phyloP scores from a whole-genome alignment of 495 filamentous ascomycete genomes.

The Alectoria sarmentosa region DNA sequence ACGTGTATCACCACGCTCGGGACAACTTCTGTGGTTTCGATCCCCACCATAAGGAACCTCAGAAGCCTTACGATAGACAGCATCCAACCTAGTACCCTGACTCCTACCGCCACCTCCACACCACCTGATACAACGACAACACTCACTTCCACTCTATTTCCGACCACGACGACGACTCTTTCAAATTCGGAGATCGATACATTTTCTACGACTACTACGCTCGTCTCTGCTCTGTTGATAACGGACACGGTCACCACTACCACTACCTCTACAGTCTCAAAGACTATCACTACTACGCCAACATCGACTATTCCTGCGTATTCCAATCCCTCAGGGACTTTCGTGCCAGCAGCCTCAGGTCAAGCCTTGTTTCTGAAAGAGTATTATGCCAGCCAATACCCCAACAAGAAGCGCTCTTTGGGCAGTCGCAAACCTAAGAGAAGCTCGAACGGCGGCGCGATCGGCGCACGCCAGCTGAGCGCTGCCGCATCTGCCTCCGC shows the following conservation, averaged over 20 bases:
- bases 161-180: neutral
- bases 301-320: neutral
- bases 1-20: neutral
- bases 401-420: too few relatives aligned
- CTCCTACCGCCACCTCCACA: neutral
- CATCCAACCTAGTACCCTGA: neutral
- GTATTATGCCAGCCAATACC: too few relatives aligned
- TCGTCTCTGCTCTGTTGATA: neutral
- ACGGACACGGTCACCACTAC: neutral
- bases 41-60: neutral
- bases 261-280: too few relatives aligned
- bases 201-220: neutral
- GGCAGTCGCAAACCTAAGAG: too few relatives aligned
- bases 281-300: neutral
- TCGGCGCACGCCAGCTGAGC: too few relatives aligned
- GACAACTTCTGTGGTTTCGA: neutral
- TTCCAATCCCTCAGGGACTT: too few relatives aligned
- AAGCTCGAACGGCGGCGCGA: too few relatives aligned
- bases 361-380: too few relatives aligned
- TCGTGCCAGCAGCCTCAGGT: neutral
- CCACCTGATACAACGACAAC: constrained; percentile 2
- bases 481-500: neutral
- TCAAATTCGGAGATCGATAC: neutral
- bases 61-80: neutral
- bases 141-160: neutral